Conservation (phyloP, 768 basidiomycete genomes). For the Sarcodon sp. region DNA sequence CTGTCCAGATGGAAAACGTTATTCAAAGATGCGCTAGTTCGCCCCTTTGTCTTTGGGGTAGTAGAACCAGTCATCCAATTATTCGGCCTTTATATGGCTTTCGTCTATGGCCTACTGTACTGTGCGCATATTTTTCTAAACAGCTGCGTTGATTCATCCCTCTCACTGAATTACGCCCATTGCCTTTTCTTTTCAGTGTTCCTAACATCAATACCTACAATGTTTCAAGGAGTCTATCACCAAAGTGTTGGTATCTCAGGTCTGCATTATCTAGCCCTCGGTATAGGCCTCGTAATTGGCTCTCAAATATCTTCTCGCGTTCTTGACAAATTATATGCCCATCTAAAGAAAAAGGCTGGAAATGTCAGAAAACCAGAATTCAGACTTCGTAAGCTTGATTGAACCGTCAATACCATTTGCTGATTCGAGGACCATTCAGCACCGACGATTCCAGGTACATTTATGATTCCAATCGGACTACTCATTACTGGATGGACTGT, state of each 20-base stretch:
- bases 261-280: constrained; percentile 61
- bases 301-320: constrained; percentile 40
- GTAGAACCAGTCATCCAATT: constrained; percentile 58
- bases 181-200: constrained; percentile 30
- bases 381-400: constrained; percentile 25
- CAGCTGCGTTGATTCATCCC: neutral
- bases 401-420: neutral
- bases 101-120: constrained; percentile 53
- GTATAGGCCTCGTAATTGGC: constrained; percentile 21
- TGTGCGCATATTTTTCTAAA: constrained; percentile 22
- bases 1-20: constrained; percentile 35
- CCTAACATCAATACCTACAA: constrained; percentile 48
- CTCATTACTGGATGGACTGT: constrained; percentile 66
- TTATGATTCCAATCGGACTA: constrained; percentile 54
- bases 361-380: constrained; percentile 43
- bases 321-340: constrained; percentile 43
- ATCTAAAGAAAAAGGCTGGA: constrained; percentile 37
- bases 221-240: constrained; percentile 42
- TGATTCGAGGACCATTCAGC: constrained; percentile 22
- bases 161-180: neutral
- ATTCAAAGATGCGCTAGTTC: constrained; percentile 36
- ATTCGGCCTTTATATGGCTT: constrained; percentile 55
- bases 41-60: constrained; percentile 56
- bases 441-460: constrained; percentile 40
- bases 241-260: constrained; percentile 46